Conservation (phyloP, 331 rosid genomes). For the Phaseolus coccineus region DNA sequence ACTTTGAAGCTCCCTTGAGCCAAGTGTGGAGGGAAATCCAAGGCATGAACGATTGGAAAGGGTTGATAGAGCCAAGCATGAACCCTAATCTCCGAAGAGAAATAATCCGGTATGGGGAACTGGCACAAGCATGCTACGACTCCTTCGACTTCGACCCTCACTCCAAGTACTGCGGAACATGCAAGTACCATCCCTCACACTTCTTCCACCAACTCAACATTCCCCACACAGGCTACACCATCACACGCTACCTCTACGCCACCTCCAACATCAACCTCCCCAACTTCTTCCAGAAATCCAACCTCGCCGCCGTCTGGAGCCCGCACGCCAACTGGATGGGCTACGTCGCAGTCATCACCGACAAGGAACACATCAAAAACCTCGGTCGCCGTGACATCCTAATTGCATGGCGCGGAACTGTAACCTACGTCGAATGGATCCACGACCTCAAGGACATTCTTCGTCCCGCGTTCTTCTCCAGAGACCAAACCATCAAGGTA, state of each 20-base stretch:
- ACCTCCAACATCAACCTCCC: slow-evolving; percentile 84
- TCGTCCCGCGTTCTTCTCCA: slow-evolving; percentile 39
- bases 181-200: slow-evolving; percentile 62
- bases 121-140: slow-evolving; percentile 76
- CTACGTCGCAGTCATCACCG: slow-evolving; percentile 59
- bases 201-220: slow-evolving; percentile 61
- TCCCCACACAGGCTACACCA: slow-evolving; percentile 52
- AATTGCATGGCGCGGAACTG: slow-evolving; percentile 80
- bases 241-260: slow-evolving; percentile 73
- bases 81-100: slow-evolving; percentile 62
- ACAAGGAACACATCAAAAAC: slow-evolving; percentile 47
- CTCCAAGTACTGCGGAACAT: slow-evolving; percentile 76
- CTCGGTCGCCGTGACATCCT: slow-evolving; percentile 74
- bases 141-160: slow-evolving; percentile 82
- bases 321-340: slow-evolving; percentile 88
- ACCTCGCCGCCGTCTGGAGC: slow-evolving; percentile 62
- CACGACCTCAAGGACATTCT: slow-evolving; percentile 72
- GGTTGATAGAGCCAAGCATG: slow-evolving; percentile 58
- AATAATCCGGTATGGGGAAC: slow-evolving; percentile 72
- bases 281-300: slow-evolving; percentile 71
- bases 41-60: slow-evolving; percentile 68
- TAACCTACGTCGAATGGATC: slow-evolving; percentile 79
- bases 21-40: slow-evolving; percentile 68
- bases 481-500: slow-evolving; percentile 56
- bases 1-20: slow-evolving; percentile 37